These are phyloP conservation scores for Cyclotella sp. DNA, from an alignment of 108 stramenopile genomes.

Conservation along the genomic window DNA sequence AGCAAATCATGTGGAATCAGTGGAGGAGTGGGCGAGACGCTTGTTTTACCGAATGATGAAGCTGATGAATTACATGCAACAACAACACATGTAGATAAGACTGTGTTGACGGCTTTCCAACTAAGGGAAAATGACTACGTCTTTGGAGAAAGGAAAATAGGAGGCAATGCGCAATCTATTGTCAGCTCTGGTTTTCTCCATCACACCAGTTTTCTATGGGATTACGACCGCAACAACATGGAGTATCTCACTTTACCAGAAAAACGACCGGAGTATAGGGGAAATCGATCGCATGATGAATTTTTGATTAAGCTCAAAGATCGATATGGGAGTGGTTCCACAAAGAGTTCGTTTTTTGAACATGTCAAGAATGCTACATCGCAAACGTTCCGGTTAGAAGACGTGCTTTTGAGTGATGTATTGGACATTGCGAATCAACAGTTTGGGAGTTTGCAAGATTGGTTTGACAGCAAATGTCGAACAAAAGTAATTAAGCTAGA, in stretches of 20 bases:
- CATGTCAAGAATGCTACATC: slow-evolving; percentile 30
- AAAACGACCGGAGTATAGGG: slow-evolving; percentile 91
- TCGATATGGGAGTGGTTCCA: slow-evolving; percentile 47
- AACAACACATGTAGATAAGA: neutral
- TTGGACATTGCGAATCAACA: slow-evolving; percentile 55
- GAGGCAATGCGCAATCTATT: slow-evolving; percentile 95
- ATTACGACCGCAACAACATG: slow-evolving; percentile 80
- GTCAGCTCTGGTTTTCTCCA: slow-evolving; percentile 88
- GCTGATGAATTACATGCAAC: neutral
- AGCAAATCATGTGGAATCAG: slow-evolving; percentile 63
- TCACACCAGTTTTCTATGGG: slow-evolving; percentile 95
- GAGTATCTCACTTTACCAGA: slow-evolving; percentile 77
- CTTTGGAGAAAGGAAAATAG: slow-evolving; percentile 87
- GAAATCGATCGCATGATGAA: slow-evolving; percentile 77
- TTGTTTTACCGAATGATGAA: slow-evolving; percentile 6
- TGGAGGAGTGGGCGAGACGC: slow-evolving; percentile 37
- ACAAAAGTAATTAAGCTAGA: slow-evolving; percentile 51
- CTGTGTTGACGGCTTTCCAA: slow-evolving; percentile 10
- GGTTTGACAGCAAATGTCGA: slow-evolving; percentile 68
- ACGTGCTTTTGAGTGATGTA: slow-evolving; percentile 43
- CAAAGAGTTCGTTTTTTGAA: slow-evolving; percentile 52
- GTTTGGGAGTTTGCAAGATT: slow-evolving; percentile 65
- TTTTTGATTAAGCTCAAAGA: slow-evolving; percentile 82
- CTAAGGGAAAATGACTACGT: slow-evolving; percentile 94
- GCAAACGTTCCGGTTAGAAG: slow-evolving; percentile 29